These are phyloP conservation scores for sweet orange (Citrus sinensis) DNA, from an alignment of 345 rosid genomes.

Conservation along the genomic window DNA sequence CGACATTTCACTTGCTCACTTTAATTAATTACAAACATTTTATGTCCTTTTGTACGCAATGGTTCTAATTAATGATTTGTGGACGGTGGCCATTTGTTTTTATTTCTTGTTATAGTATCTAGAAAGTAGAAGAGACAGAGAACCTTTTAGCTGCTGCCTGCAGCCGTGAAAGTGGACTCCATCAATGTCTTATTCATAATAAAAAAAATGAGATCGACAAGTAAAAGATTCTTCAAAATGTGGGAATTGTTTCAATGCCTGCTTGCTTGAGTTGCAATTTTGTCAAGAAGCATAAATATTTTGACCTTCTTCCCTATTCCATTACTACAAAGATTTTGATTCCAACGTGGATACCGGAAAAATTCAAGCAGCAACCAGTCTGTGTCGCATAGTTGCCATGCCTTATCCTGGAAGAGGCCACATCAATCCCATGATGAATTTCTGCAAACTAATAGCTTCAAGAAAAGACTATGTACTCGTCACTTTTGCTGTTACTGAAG, in stretches of 20 bases:
- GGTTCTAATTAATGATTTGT: not conserved
- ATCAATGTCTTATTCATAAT: too few species aligned
- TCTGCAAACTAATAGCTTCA: slow-evolving; percentile 41
- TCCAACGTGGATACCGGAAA: not conserved
- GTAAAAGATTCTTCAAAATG: too few species aligned
- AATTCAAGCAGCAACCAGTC: not conserved
- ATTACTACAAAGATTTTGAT: too few species aligned
- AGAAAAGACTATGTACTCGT: slow-evolving; percentile 35
- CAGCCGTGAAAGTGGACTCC: too few species aligned
- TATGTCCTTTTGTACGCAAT: not conserved
- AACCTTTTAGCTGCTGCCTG: not conserved
- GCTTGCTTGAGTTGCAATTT: too few species aligned
- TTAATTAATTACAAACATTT: too few species aligned
- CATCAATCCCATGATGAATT: slow-evolving; percentile 67
- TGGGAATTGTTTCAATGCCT: too few species aligned
- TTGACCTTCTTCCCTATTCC: too few species aligned
- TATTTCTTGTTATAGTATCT: not conserved
- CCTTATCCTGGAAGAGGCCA: slow-evolving; percentile 80
- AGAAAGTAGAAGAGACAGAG: not conserved
- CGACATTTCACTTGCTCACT: not conserved
- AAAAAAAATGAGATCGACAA: too few species aligned
- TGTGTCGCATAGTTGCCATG: slow-evolving; percentile 50
- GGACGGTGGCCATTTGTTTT: not conserved
- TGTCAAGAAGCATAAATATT: too few species aligned
- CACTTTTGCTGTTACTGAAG: slow-evolving; percentile 64